Evolutionary conservation across 176 grass and related monocot genomes (phyloP).

Genomic region (Calamus simplicifolius): DNA sequence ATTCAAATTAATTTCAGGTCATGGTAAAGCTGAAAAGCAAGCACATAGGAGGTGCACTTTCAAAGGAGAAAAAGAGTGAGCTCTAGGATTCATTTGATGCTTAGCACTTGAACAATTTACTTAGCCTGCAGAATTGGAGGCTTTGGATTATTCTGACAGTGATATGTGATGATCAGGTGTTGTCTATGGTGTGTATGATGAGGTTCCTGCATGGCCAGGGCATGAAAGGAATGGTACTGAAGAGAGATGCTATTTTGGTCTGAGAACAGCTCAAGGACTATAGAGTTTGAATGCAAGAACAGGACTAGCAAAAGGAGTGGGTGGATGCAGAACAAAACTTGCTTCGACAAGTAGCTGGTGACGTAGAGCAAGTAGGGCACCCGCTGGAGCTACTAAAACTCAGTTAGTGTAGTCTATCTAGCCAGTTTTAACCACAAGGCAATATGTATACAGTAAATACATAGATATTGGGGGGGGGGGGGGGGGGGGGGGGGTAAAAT

Average conservation of each 20-base stretch:
- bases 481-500: no score
- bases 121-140: neutral
- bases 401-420: slow-evolving; percentile 7
- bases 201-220: slow-evolving; percentile 71
- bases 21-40: slow-evolving; percentile 95
- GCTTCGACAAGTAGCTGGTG: slow-evolving; percentile 45
- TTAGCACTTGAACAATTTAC: no score
- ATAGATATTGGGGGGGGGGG: no score
- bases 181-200: slow-evolving; percentile 67
- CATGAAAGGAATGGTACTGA: slow-evolving; percentile 31
- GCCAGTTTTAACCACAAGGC: no score
- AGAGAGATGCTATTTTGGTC: slow-evolving; percentile 54
- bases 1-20: slow-evolving; percentile 38
- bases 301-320: slow-evolving; percentile 61
- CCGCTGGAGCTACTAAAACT: slow-evolving; percentile 39
- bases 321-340: slow-evolving; percentile 79
- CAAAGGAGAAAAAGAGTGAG: slow-evolving; percentile 90
- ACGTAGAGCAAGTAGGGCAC: slow-evolving; percentile 27
- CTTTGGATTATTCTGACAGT: neutral
- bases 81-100: neutral
- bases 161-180: slow-evolving; percentile 34
- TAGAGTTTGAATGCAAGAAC: slow-evolving; percentile 78
- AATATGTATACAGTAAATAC: no score
- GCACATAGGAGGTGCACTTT: slow-evolving; percentile 83
- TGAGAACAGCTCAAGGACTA: slow-evolving; percentile 73